Evolutionary conservation across 345 rosid genomes (phyloP).

Genomic region (Fremontodendron californicum): DNA sequence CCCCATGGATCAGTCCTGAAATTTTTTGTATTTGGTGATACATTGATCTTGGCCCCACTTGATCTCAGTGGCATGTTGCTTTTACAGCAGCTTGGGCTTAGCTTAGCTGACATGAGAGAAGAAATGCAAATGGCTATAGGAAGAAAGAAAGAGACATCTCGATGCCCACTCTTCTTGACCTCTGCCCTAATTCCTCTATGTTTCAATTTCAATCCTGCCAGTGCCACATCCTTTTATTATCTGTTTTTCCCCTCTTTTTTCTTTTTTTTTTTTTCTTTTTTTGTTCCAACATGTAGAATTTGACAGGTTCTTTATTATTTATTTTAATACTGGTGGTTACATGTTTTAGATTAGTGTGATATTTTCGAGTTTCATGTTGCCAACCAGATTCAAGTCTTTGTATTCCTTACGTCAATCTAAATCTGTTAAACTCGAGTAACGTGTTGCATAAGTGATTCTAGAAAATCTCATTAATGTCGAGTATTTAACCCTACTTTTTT

Average conservation of each 20-base stretch:
- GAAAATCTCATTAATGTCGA: too few species aligned
- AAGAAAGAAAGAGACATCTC: conserved; percentile 2
- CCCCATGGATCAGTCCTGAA: background rate
- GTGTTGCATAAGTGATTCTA: too few species aligned
- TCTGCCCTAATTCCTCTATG: background rate
- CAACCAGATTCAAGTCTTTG: too few species aligned
- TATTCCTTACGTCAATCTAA: too few species aligned
- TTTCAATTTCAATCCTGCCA: background rate
- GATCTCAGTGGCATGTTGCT: conserved; percentile 25
- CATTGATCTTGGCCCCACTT: conserved; percentile 18
- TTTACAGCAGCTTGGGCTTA: conserved; percentile 10
- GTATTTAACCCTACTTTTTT: too few species aligned
- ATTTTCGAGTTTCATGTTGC: too few species aligned
- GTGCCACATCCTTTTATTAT: too few species aligned
- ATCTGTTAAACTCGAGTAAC: too few species aligned
- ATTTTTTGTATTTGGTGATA: background rate
- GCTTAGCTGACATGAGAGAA: conserved; percentile 6
- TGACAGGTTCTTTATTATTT: background rate
- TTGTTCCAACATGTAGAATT: background rate
- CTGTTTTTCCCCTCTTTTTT: too few species aligned
- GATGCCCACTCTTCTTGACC: background rate
- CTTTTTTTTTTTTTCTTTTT: background rate
- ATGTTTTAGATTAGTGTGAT: background rate
- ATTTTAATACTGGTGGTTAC: background rate
- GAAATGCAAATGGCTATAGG: background rate